Evolutionary conservation across 305 asterid genomes (phyloP).

Genomic region (Nicotiana rustica): DNA sequence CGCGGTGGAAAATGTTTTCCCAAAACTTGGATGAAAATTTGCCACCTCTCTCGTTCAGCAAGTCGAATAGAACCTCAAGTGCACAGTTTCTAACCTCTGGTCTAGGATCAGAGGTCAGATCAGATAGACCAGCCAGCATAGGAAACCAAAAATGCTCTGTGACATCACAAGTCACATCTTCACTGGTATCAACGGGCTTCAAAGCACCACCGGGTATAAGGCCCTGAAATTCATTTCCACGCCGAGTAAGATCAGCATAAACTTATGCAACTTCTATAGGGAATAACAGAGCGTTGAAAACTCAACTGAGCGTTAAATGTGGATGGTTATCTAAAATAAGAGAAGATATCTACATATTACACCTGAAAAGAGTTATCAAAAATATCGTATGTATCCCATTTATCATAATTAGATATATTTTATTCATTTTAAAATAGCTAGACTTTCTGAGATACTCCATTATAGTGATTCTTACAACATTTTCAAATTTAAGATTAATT

Average conservation of each 20-base stretch:
- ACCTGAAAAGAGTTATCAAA: conserved; percentile 5
- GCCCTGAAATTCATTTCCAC: conserved; percentile 64
- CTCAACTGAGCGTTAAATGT: neutral
- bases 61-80: conserved; percentile 96
- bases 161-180: conserved; percentile 79
- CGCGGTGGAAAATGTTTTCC: conserved; percentile 94
- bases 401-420: conserved; percentile 1
- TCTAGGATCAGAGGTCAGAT: conserved; percentile 97
- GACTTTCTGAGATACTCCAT: conserved; percentile 9
- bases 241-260: conserved; percentile 22
- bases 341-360: conserved; percentile 16
- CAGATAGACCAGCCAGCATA: conserved; percentile 99
- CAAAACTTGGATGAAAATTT: conserved; percentile 93
- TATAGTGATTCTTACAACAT: neutral
- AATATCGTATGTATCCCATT: neutral
- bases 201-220: conserved; percentile 96
- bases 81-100: conserved; percentile 97
- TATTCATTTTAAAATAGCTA: conserved; percentile 9
- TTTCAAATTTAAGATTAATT: conserved; percentile 6
- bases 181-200: conserved; percentile 75
- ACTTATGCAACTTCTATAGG: conserved; percentile 7
- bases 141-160: conserved; percentile 99
- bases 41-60: conserved; percentile 97
- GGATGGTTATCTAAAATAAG: conserved; percentile 13
- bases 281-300: neutral